Evolutionary conservation across 495 filamentous ascomycete genomes (phyloP).

Genomic region (Beverwykella pulmonaria): DNA sequence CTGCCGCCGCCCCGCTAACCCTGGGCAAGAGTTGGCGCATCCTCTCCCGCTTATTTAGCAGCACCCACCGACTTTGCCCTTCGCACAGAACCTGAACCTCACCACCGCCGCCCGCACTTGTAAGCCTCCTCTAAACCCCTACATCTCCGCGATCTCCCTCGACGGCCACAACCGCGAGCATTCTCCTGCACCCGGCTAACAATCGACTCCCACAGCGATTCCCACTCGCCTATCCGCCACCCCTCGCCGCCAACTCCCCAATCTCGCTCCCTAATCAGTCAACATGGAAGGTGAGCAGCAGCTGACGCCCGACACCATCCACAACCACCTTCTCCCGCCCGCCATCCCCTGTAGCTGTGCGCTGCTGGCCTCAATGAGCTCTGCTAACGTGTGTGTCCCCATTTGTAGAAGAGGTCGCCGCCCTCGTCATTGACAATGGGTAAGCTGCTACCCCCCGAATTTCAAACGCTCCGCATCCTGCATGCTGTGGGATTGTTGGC

Average conservation of each 20-base stretch:
- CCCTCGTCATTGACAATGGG: constrained; percentile 99
- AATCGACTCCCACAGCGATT: constrained; percentile 34
- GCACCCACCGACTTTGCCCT: constrained; percentile 39
- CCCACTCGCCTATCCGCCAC: constrained; percentile 20
- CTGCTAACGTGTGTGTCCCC: constrained; percentile 43
- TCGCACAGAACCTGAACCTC: constrained; percentile 32
- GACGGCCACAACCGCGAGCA: not conserved
- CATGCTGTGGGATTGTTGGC: constrained; percentile 39
- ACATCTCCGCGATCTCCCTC: not conserved
- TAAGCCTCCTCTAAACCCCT: constrained; percentile 27
- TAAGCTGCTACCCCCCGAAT: constrained; percentile 58
- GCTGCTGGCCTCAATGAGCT: constrained; percentile 33
- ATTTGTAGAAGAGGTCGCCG: constrained; percentile 94
- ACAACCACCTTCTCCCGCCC: constrained; percentile 2
- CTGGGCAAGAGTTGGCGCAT: constrained; percentile 34
- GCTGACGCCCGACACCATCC: constrained; percentile 45
- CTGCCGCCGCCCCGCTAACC: constrained; percentile 31
- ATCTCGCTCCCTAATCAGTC: constrained; percentile 49
- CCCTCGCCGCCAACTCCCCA: constrained; percentile 43
- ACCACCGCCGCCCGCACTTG: constrained; percentile 26
- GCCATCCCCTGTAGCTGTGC: constrained; percentile 5
- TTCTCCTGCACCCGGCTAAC: constrained; percentile 14
- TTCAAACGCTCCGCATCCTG: constrained; percentile 21
- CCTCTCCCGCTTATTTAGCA: constrained; percentile 40
- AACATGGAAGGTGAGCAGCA: constrained; percentile 83